Percentiles rank a stretch among this genome's conserved stretches.
phyloP scores from a whole-genome alignment of 106 monocot species.

The Dioscorea alata region DNA sequence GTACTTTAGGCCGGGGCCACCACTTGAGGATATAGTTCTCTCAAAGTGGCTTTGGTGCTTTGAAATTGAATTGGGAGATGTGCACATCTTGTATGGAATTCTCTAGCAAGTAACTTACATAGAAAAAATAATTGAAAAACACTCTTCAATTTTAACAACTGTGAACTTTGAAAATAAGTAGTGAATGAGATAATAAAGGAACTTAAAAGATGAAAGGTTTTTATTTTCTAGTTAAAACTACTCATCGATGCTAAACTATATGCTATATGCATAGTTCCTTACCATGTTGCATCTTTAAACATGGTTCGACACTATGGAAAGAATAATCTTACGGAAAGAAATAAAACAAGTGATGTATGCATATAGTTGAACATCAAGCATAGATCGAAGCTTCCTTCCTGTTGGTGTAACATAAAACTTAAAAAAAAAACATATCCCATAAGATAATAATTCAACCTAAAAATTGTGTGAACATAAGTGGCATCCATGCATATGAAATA shows the following conservation, averaged over 20 bases:
- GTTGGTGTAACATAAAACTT: slow-evolving; percentile 68
- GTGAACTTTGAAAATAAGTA: too few species aligned
- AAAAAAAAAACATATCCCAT: slow-evolving; percentile 11
- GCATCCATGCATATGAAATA: too few species aligned
- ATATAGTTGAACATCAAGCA: slow-evolving; percentile 66
- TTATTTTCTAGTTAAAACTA: too few species aligned
- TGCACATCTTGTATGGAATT: slow-evolving; percentile 46
- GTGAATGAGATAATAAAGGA: background rate
- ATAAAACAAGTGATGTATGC: background rate
- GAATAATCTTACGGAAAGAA: too few species aligned
- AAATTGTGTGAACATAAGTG: background rate
- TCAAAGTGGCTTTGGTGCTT: slow-evolving; percentile 60
- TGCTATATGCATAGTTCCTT: background rate
- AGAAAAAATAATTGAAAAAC: background rate
- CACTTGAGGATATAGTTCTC: slow-evolving; percentile 31
- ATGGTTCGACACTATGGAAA: background rate
- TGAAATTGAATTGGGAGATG: slow-evolving; percentile 58
- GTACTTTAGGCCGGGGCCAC: too few species aligned
- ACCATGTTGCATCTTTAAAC: too few species aligned
- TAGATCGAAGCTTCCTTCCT: slow-evolving; percentile 66
- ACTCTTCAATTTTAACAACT: too few species aligned
- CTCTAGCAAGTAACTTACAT: slow-evolving; percentile 44
- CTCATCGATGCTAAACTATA: too few species aligned
- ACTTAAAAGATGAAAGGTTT: background rate
- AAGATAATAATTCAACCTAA: background rate